Base-by-base conservation (phyloP, 2,329 filamentous ascomycete species). In the Dendrostoma leiphaemia region DNA sequence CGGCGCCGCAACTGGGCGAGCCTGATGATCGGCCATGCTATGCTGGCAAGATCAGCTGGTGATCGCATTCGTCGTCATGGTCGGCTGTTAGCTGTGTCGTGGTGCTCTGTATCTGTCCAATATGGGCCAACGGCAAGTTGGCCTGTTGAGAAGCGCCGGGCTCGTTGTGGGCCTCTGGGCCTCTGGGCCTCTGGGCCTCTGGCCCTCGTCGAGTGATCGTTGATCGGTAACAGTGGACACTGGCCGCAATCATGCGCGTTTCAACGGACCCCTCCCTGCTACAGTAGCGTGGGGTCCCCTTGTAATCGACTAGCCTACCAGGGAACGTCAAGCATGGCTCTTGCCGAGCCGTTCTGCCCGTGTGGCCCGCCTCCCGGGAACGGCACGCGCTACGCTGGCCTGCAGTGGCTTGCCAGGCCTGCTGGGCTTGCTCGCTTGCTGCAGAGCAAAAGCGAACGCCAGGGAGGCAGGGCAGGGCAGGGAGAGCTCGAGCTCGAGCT, bases 301-400 rank as follows among this genome's bases (percentile, higher is more conserved):
- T 41, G 38, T 28, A 35, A 50, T 35, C 51, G 52, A 54, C 54
- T 57, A 54, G 51, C 45, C 54, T 48, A 23, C 29, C 51, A 51
- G 43, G 29, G 48, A n/a, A n/a, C n/a, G n/a, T n/a, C n/a, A n/a
- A 46, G 44, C 47, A 44, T 51, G 56, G 52, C 31, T 55, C 52
- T 55, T 46, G 56, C 52, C 48, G 52, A 55, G 49, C 56, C 56
- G 54, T 53, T 26, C 45, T 51, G 47, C 47, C 51, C 51, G 50
- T 56, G 43, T 55, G 50, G 54, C 40, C 51, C 54, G 51, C 45
- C 34, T 51, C 40, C 51, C 32, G 51, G 54, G 51, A 41, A 55
- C 53, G 48, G 48, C 41, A 44, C 47, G 53, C 32, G 31, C 46
- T 50, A 43, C 44, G 37, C 23, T 40, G 52, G 35, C 21, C 28